These are phyloP conservation scores for Anisogramma anomala DNA, from an alignment of 2,329 filamentous ascomycete genomes.

Conservation along the genomic window DNA sequence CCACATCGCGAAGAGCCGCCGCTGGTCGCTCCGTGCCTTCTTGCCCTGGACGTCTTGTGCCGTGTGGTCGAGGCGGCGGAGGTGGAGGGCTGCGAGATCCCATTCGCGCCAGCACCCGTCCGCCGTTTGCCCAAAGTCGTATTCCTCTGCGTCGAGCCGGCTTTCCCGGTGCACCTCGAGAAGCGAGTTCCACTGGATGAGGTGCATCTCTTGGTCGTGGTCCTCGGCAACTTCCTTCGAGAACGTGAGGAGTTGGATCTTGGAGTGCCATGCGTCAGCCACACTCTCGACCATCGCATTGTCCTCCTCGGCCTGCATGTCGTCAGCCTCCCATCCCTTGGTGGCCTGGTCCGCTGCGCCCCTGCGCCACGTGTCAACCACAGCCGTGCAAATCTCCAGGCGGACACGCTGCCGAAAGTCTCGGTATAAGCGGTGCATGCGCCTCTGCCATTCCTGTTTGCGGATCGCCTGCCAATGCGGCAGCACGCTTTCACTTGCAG, in stretches of 20 bases:
- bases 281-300: slow-evolving; percentile 18
- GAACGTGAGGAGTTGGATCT: slow-evolving; percentile 13
- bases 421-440: slow-evolving; percentile 17
- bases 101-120: slow-evolving; percentile 17
- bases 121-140: slow-evolving; percentile 17
- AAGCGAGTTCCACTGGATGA: slow-evolving; percentile 17
- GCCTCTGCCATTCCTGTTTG: slow-evolving; percentile 15
- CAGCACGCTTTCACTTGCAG: slow-evolving; percentile 7
- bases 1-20: slow-evolving; percentile 19
- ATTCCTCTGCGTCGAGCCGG: slow-evolving; percentile 19
- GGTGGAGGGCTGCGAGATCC: slow-evolving; percentile 19
- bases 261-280: slow-evolving; percentile 16
- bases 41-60: slow-evolving; percentile 18
- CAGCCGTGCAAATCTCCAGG: slow-evolving; percentile 16
- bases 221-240: slow-evolving; percentile 19
- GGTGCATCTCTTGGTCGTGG: slow-evolving; percentile 20
- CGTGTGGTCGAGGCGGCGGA: slow-evolving; percentile 16
- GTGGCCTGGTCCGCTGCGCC: slow-evolving; percentile 16
- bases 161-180: slow-evolving; percentile 16
- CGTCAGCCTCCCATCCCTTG: slow-evolving; percentile 17
- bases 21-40: slow-evolving; percentile 16
- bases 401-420: slow-evolving; percentile 19
- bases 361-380: slow-evolving; percentile 18
- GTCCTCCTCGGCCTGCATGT: slow-evolving; percentile 18
- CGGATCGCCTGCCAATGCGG: slow-evolving; percentile 11